Conservation (phyloP, 2,329 filamentous ascomycete species). For the Neoscytalidium dimidiatum region DNA sequence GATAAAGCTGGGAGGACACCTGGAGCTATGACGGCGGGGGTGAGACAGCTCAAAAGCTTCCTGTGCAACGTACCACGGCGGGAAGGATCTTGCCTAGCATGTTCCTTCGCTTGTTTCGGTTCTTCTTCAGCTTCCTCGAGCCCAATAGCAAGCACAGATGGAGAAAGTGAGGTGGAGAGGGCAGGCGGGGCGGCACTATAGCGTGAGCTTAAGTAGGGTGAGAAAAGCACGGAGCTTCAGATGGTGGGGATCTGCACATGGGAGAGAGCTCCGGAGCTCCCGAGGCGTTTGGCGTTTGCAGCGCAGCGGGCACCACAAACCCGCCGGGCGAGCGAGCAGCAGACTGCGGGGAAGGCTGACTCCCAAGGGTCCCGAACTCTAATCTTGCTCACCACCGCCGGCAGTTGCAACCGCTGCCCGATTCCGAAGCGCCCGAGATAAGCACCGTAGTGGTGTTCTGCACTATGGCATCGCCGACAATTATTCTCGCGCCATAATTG, state of each 20-base stretch:
- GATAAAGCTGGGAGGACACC: neutral
- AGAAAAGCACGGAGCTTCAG: neutral
- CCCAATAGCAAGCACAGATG: neutral
- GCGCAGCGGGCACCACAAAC: neutral
- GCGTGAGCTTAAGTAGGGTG: conserved; percentile 14
- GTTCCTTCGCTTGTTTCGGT: neutral
- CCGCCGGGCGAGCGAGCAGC: neutral
- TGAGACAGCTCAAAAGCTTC: neutral
- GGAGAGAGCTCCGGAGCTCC: neutral
- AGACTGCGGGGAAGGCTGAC: neutral
- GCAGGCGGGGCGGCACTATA: neutral
- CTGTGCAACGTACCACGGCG: conserved; percentile 11
- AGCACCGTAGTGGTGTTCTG: no score
- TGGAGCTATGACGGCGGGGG: neutral
- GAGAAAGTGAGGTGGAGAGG: neutral
- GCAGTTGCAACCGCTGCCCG: neutral
- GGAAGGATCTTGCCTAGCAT: conserved; percentile 17
- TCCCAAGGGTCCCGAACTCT: neutral
- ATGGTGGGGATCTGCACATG: conserved; percentile 6
- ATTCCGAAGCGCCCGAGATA: neutral
- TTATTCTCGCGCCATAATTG: neutral
- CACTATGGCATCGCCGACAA: no score
- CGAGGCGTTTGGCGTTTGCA: neutral
- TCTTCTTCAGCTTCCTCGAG: neutral
- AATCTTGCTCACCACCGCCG: neutral